phyloP scores from a whole-genome alignment of 2,329 filamentous ascomycete species.

The Alternaria gansuensis region DNA sequence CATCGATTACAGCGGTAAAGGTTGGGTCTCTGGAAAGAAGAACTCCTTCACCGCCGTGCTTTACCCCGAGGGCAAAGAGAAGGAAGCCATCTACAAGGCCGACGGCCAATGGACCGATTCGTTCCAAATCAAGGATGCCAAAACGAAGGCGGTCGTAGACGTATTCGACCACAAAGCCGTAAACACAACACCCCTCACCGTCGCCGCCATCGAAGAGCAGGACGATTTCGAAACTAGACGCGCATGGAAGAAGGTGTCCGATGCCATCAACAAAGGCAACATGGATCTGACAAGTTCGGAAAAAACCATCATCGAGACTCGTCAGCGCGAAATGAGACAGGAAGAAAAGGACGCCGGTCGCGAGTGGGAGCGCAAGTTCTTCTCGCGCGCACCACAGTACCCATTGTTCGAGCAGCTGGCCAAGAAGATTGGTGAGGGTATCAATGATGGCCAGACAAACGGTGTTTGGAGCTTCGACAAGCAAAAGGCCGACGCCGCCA shows the following conservation, averaged over 20 bases:
- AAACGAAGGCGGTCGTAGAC: slow-evolving; percentile 56
- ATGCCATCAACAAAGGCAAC: slow-evolving; percentile 80
- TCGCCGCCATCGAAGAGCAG: slow-evolving; percentile 79
- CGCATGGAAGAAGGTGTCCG: slow-evolving; percentile 87
- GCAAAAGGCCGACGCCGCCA: slow-evolving; percentile 55
- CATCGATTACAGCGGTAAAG: slow-evolving; percentile 92
- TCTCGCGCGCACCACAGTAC: slow-evolving; percentile 60
- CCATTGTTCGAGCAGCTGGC: slow-evolving; percentile 61
- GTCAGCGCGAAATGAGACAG: slow-evolving; percentile 79
- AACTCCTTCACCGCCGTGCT: slow-evolving; percentile 83
- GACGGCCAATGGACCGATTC: slow-evolving; percentile 90
- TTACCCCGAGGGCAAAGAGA: slow-evolving; percentile 74
- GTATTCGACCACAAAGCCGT: slow-evolving; percentile 59
- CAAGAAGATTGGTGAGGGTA: slow-evolving; percentile 55
- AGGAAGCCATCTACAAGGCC: slow-evolving; percentile 79
- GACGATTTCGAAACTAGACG: slow-evolving; percentile 86
- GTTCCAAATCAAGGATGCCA: slow-evolving; percentile 78
- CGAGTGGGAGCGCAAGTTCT: slow-evolving; percentile 86
- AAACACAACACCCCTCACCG: slow-evolving; percentile 70
- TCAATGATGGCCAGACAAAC: slow-evolving; percentile 72
- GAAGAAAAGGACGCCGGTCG: slow-evolving; percentile 77
- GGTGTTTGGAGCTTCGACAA: slow-evolving; percentile 75
- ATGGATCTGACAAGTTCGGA: slow-evolving; percentile 81
- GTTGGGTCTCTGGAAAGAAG: slow-evolving; percentile 95
- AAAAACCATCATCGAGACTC: slow-evolving; percentile 89